phyloP scores from a whole-genome alignment of 768 basidiomycete genomes.

The Suillus sp. region DNA sequence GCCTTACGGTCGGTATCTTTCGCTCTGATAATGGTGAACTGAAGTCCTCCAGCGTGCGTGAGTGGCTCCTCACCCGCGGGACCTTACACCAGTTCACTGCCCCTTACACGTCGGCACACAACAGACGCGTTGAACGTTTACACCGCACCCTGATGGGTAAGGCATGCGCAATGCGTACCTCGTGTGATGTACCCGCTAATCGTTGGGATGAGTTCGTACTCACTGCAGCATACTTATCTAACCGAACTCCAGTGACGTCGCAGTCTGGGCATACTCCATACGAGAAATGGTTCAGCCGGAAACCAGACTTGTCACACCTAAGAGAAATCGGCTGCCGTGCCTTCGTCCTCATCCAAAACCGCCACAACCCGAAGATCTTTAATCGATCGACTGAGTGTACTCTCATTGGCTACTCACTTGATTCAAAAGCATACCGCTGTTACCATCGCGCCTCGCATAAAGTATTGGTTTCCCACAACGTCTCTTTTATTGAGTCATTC shows the following conservation, averaged over 20 bases:
- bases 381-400: slow-evolving; percentile 6
- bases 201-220: slow-evolving; percentile 39
- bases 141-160: slow-evolving; percentile 39
- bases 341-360: slow-evolving; percentile 26
- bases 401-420: slow-evolving; percentile 15
- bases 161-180: slow-evolving; percentile 32
- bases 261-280: slow-evolving; percentile 21
- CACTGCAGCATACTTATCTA: slow-evolving; percentile 30
- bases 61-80: slow-evolving; percentile 20
- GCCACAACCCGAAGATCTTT: slow-evolving; percentile 30
- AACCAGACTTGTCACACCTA: slow-evolving; percentile 32
- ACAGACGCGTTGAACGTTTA: slow-evolving; percentile 38
- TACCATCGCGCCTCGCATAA: slow-evolving; percentile 4
- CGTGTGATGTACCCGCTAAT: slow-evolving; percentile 26
- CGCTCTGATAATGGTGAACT: slow-evolving; percentile 31
- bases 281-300: slow-evolving; percentile 20
- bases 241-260: slow-evolving; percentile 26
- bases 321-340: slow-evolving; percentile 33
- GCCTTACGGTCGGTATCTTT: slow-evolving; percentile 18
- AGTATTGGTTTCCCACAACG: slow-evolving; percentile 19
- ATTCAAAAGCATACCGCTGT: slow-evolving; percentile 19
- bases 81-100: slow-evolving; percentile 26
- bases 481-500: slow-evolving; percentile 23
- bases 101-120: slow-evolving; percentile 40
- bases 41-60: slow-evolving; percentile 11